phyloP scores from a whole-genome alignment of 305 asterid species.

The Andrographis paniculata region DNA sequence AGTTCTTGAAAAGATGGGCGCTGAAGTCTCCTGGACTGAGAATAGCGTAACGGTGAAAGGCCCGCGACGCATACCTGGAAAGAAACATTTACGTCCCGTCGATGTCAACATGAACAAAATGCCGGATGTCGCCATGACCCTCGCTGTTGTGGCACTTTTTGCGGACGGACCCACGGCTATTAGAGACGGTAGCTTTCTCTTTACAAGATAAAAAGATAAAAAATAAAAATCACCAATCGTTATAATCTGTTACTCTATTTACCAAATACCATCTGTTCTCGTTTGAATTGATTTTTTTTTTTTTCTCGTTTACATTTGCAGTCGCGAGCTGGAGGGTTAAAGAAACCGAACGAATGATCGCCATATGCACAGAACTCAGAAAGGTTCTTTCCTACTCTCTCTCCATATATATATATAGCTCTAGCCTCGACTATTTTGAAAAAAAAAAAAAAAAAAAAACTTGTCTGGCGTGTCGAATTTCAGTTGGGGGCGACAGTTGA shows the following conservation, averaged over 20 bases:
- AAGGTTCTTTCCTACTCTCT: conserved; percentile 41
- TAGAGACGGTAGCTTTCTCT: conserved; percentile 98
- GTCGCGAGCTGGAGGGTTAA: conserved; percentile 99
- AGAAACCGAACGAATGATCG: conserved; percentile 98
- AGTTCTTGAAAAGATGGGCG: conserved; percentile 97
- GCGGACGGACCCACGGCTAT: conserved; percentile 96
- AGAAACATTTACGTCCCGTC: conserved; percentile 61
- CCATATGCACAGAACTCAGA: conserved; percentile 94
- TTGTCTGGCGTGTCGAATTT: not conserved
- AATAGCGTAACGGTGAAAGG: conserved; percentile 93
- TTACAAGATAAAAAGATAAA: too few species aligned
- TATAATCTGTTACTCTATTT: too few species aligned
- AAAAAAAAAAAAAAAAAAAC: too few species aligned
- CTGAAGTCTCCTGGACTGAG: conserved; percentile 92
- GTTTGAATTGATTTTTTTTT: not conserved
- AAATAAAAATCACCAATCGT: too few species aligned
- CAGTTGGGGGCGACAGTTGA: conserved; percentile 97
- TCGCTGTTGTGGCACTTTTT: conserved; percentile 93
- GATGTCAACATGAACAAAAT: conserved; percentile 97
- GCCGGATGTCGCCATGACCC: conserved; percentile 99
- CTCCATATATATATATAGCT: not conserved
- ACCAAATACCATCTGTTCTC: not conserved
- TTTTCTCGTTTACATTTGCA: conserved; percentile 17
- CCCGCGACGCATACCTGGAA: conserved; percentile 54
- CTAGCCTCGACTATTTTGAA: too few species aligned